phyloP scores from a whole-genome alignment of 176 grass and related monocot genomes.

The Bothriochloa decipiens region DNA sequence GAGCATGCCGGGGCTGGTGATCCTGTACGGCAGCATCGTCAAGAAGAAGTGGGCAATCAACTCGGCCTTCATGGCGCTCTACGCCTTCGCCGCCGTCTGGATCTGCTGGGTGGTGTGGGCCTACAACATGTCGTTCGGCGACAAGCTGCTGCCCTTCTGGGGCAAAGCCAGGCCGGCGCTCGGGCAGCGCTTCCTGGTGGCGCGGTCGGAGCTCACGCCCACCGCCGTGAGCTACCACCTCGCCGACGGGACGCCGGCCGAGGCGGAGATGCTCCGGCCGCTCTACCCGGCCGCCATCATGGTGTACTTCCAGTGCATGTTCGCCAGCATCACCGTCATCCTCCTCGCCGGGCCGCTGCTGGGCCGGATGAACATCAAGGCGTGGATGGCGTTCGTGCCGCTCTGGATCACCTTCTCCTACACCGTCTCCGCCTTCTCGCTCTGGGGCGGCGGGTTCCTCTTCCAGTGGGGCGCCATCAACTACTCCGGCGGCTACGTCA shows the following conservation, averaged over 20 bases:
- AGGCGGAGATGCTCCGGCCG: conserved; percentile 40
- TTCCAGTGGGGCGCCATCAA: conserved; percentile 84
- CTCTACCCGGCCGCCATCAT: conserved; percentile 64
- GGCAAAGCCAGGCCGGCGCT: conserved; percentile 51
- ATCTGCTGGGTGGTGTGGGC: conserved; percentile 65
- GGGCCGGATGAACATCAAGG: conserved; percentile 71
- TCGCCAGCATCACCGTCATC: conserved; percentile 67
- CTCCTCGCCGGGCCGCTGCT: conserved; percentile 68
- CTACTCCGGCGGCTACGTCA: conserved; percentile 75
- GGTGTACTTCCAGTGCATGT: conserved; percentile 69
- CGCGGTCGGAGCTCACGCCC: conserved; percentile 47
- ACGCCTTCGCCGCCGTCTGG: conserved; percentile 72
- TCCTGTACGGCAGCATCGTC: conserved; percentile 83
- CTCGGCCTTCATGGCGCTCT: conserved; percentile 80
- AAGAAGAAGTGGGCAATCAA: conserved; percentile 92
- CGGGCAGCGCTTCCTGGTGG: conserved; percentile 55
- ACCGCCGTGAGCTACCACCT: conserved; percentile 27
- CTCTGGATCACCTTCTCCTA: conserved; percentile 78
- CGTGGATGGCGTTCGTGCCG: conserved; percentile 76
- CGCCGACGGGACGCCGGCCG: background rate
- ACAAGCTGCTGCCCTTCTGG: conserved; percentile 74
- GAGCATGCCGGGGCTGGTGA: conserved; percentile 67
- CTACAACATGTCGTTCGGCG: conserved; percentile 68
- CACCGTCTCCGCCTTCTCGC: conserved; percentile 62
- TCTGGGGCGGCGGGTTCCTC: conserved; percentile 73